Conservation (phyloP, 2,329 filamentous ascomycete species). For the Elsinoe necatrix region DNA sequence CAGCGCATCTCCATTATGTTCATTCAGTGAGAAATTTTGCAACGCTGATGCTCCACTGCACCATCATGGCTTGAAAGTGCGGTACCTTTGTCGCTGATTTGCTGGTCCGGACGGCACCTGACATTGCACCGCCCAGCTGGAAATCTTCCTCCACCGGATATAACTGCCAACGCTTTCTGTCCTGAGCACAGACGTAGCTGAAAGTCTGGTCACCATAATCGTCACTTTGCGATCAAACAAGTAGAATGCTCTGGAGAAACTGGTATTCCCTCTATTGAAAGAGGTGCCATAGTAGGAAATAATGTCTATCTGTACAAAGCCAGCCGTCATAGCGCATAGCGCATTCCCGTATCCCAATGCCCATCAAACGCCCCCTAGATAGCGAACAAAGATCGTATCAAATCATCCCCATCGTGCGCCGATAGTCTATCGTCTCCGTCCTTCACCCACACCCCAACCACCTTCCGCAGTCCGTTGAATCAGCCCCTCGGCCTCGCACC, state of each 20-base stretch:
- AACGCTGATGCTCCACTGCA: not conserved
- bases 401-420: not conserved
- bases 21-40: not conserved
- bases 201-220: not conserved
- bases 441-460: slow-evolving; percentile 29
- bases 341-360: not conserved
- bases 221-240: not conserved
- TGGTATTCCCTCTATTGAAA: not conserved
- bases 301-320: not conserved
- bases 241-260: not conserved
- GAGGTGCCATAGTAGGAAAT: not conserved
- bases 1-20: not conserved
- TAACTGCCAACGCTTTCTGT: not conserved
- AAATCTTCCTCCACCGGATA: not conserved
- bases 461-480: slow-evolving; percentile 24
- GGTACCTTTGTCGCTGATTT: not conserved
- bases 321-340: not conserved
- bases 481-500: slow-evolving; percentile 34
- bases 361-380: not conserved
- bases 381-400: not conserved
- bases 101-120: not conserved
- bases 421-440: slow-evolving; percentile 3
- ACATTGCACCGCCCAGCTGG: not conserved
- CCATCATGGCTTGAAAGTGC: not conserved
- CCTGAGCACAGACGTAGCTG: not conserved